Evolutionary conservation across 306 rosid genomes (phyloP).

Genomic region (Vigna hirtella): DNA sequence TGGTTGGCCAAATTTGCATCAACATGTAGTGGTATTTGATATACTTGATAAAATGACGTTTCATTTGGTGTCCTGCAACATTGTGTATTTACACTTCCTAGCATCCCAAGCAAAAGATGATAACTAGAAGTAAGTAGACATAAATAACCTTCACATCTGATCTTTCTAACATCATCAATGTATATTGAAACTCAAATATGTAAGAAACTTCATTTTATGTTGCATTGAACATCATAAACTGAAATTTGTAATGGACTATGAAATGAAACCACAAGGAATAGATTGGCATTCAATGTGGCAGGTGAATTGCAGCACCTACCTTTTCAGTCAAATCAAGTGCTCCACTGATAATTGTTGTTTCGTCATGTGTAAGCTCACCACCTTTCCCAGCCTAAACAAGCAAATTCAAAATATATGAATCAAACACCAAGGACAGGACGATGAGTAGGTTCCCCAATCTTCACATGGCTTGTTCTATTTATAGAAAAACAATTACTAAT

Average conservation of each 20-base stretch:
- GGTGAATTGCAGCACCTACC: constrained; percentile 53
- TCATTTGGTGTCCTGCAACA: background rate
- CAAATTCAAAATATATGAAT: constrained; percentile 35
- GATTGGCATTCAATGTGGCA: constrained; percentile 21
- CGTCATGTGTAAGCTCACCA: constrained; percentile 99
- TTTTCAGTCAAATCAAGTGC: constrained; percentile 98
- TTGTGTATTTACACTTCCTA: constrained; percentile 13
- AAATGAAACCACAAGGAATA: constrained; percentile 25
- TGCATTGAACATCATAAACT: constrained; percentile 36
- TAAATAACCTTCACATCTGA: constrained; percentile 25
- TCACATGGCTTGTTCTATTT: constrained; percentile 24
- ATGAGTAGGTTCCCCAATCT: constrained; percentile 33
- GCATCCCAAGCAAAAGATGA: constrained; percentile 5
- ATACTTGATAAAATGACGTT: constrained; percentile 9
- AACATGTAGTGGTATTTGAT: constrained; percentile 20
- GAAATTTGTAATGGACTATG: constrained; percentile 21
- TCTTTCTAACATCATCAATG: constrained; percentile 31
- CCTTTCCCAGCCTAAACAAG: constrained; percentile 89
- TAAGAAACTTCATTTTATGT: constrained; percentile 35
- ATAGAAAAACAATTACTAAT: background rate
- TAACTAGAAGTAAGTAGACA: constrained; percentile 1
- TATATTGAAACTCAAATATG: constrained; percentile 34
- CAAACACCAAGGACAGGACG: background rate
- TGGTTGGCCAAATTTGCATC: constrained; percentile 5
- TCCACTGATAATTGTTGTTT: constrained; percentile 96